A percentile compares a stretch with the other conserved stretches of the same genome.
Evolutionary conservation across 1,284 basidiomycete species (phyloP).

Genomic region (Pterulicium gracile): DNA sequence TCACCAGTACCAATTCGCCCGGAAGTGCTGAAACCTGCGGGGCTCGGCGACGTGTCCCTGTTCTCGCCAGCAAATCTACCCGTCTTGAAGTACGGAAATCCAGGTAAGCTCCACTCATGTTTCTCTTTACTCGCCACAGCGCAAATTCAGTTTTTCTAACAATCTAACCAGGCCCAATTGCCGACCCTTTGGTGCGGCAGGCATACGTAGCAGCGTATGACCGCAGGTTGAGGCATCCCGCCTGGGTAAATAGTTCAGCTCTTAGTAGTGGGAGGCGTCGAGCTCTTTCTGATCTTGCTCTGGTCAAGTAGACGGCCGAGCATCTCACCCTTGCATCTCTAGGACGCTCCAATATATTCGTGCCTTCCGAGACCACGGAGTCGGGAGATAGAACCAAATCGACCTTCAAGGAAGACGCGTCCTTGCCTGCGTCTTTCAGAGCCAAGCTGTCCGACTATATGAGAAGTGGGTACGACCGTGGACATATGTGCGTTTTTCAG

Average conservation of each 20-base stretch:
- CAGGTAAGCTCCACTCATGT: constrained; percentile 33
- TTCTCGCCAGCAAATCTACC: constrained; percentile 15
- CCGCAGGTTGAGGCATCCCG: constrained; percentile 80
- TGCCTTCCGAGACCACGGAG: constrained; percentile 21
- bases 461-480: constrained; percentile 90
- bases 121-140: constrained; percentile 2
- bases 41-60: constrained; percentile 7
- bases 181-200: constrained; percentile 69
- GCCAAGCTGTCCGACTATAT: constrained; percentile 88
- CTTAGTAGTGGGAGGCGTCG: background rate
- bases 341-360: constrained; percentile 32
- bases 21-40: background rate
- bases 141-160: constrained; percentile 7
- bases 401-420: constrained; percentile 79
- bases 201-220: constrained; percentile 91
- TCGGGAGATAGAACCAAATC: constrained; percentile 68
- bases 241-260: constrained; percentile 60
- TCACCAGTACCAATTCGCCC: background rate
- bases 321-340: constrained; percentile 77
- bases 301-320: constrained; percentile 67
- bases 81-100: constrained; percentile 65
- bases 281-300: background rate
- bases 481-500: constrained; percentile 69
- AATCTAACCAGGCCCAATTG: constrained; percentile 59
- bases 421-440: constrained; percentile 72